Evolutionary conservation across 768 basidiomycete genomes (phyloP).

Genomic region (Hebeloma cylindrosporum): DNA sequence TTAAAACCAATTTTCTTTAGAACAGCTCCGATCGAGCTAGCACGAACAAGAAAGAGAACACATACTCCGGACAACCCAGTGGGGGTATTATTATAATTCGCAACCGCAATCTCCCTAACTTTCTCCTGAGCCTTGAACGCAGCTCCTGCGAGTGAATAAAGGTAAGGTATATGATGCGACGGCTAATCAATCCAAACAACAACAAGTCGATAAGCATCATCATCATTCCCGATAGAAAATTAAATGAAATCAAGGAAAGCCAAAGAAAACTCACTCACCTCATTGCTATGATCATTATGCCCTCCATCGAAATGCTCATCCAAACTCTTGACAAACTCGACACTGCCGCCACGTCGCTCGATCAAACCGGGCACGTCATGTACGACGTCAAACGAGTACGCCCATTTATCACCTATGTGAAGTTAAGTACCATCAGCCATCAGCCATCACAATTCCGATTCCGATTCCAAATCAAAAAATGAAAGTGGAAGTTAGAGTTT

Average conservation of each 20-base stretch:
- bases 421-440: not conserved
- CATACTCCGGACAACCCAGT: conserved; percentile 72
- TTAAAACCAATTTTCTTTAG: not conserved
- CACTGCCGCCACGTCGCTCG: conserved; percentile 61
- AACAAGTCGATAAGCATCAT: too few species aligned
- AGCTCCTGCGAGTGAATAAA: conserved; percentile 72
- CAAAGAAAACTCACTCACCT: conserved; percentile 39
- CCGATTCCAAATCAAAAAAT: not conserved
- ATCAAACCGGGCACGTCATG: conserved; percentile 69
- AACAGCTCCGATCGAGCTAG: not conserved
- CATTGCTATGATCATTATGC: conserved; percentile 82
- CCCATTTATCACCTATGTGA: conserved; percentile 48
- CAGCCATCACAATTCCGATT: too few species aligned
- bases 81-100: conserved; percentile 66
- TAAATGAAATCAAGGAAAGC: not conserved
- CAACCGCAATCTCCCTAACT: conserved; percentile 63
- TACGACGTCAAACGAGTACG: conserved; percentile 77
- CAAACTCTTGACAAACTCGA: conserved; percentile 62
- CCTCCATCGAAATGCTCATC: conserved; percentile 60
- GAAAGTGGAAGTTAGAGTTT: too few species aligned
- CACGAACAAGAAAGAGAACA: conserved; percentile 2
- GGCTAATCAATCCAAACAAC: too few species aligned
- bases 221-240: too few species aligned
- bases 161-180: conserved; percentile 83
- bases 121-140: conserved; percentile 70